Evolutionary conservation across 805 yeast species (phyloP).

Genomic region (Yamadazyma philogaea): DNA sequence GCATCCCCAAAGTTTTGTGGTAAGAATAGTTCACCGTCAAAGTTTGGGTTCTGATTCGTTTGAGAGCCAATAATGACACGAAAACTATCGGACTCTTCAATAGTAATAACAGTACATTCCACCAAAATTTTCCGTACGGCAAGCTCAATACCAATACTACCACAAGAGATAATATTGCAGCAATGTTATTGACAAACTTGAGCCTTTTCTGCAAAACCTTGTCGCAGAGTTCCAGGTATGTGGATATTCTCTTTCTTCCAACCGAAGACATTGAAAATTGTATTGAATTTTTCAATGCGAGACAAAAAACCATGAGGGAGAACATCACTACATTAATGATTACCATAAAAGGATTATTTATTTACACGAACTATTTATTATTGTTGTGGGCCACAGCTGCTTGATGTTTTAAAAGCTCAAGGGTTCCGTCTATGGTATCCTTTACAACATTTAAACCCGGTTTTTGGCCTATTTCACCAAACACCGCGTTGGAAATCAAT

Average conservation of each 20-base stretch:
- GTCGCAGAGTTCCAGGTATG: slow-evolving; percentile 21
- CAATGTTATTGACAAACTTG: slow-evolving; percentile 32
- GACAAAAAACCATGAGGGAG: not conserved
- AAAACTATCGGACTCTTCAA: slow-evolving; percentile 30
- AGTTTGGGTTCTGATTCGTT: slow-evolving; percentile 21
- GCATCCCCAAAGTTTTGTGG: slow-evolving; percentile 33
- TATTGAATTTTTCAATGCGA: slow-evolving; percentile 5
- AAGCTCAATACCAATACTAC: slow-evolving; percentile 23
- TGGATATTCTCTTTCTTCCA: slow-evolving; percentile 6
- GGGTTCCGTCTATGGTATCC: slow-evolving; percentile 38
- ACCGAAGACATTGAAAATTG: not conserved
- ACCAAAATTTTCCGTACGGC: slow-evolving; percentile 31
- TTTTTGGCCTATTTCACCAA: slow-evolving; percentile 40
- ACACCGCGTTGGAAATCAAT: slow-evolving; percentile 33
- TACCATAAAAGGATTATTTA: slow-evolving; percentile 1
- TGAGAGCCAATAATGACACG: slow-evolving; percentile 25
- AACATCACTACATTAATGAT: not conserved
- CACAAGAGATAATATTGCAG: slow-evolving; percentile 24
- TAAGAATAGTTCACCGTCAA: slow-evolving; percentile 31
- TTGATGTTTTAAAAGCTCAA: slow-evolving; percentile 33
- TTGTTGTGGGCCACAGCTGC: slow-evolving; percentile 27
- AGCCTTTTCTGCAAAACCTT: slow-evolving; percentile 34
- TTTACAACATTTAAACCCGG: slow-evolving; percentile 40
- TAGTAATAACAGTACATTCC: slow-evolving; percentile 25
- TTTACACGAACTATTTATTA: slow-evolving; percentile 2